Percentiles rank a stretch among this genome's conserved stretches.
phyloP scores from a whole-genome alignment of 192 early-diverging fungal species.

The Linnemannia zychae region DNA sequence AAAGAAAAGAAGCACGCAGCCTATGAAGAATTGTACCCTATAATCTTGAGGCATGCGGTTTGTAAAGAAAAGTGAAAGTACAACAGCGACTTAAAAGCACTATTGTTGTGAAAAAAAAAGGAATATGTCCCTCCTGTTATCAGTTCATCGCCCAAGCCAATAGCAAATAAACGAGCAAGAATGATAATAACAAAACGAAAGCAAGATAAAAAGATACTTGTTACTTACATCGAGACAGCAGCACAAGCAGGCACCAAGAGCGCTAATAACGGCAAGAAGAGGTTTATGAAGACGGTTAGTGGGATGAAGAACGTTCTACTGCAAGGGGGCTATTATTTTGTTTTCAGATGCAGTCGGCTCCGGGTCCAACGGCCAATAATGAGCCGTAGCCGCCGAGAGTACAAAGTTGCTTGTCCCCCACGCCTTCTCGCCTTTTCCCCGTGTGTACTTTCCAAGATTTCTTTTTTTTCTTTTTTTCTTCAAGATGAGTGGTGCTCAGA shows the following conservation, averaged over 20 bases:
- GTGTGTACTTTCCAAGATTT: conserved; percentile 1
- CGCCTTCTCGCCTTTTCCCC: background rate
- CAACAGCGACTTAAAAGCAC: background rate
- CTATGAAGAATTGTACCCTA: background rate
- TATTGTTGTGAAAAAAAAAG: background rate
- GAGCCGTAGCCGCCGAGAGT: background rate
- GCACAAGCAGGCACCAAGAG: conserved; percentile 53
- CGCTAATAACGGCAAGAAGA: conserved; percentile 15
- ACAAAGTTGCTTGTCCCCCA: background rate
- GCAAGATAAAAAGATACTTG: background rate
- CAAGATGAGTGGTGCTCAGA: background rate
- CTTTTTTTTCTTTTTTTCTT: background rate
- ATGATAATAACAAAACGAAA: background rate
- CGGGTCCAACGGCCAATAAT: background rate
- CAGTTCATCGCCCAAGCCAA: background rate
- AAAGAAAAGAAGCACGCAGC: no score
- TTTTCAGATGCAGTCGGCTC: background rate
- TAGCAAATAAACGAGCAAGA: background rate
- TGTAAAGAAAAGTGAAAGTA: background rate
- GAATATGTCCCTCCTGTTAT: background rate
- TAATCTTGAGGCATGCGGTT: no score
- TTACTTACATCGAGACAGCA: conserved; percentile 42
- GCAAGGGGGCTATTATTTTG: no score
- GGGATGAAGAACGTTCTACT: no score
- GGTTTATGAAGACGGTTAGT: background rate